These are phyloP conservation scores for Aspergillus indologenus DNA, from an alignment of 495 filamentous ascomycete genomes.

Conservation along the genomic window DNA sequence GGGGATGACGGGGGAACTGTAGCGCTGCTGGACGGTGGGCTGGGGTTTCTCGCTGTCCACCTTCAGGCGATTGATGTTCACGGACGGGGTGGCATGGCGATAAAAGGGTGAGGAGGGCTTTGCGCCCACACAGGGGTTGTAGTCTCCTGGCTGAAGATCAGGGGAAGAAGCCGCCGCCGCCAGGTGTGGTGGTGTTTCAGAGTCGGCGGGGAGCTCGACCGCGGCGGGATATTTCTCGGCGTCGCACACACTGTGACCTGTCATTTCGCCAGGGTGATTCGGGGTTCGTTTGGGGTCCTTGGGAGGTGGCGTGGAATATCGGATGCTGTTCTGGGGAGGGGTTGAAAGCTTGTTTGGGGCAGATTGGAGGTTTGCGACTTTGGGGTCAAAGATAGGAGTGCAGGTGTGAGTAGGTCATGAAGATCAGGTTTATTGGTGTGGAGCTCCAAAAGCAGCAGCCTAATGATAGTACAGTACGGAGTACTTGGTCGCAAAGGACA, in stretches of 20 bases:
- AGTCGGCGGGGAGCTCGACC: background rate
- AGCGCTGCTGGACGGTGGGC: slow-evolving; percentile 22
- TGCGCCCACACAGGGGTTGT: slow-evolving; percentile 41
- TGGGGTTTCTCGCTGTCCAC: slow-evolving; percentile 26
- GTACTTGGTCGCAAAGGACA: background rate
- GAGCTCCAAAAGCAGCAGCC: background rate
- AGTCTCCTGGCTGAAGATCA: slow-evolving; percentile 23
- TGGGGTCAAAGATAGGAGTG: background rate
- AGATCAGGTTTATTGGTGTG: background rate
- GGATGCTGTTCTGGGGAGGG: background rate
- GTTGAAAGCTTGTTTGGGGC: background rate
- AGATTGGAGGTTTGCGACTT: background rate
- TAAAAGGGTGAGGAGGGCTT: slow-evolving; percentile 61
- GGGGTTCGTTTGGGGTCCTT: background rate
- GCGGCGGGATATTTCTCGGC: background rate
- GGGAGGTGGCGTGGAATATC: background rate
- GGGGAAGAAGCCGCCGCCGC: background rate
- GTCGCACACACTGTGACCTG: slow-evolving; percentile 2
- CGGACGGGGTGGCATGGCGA: slow-evolving; percentile 48
- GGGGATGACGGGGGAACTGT: slow-evolving; percentile 12
- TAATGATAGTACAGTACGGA: background rate
- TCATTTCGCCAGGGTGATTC: background rate
- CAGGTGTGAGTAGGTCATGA: background rate
- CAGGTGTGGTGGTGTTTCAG: background rate
- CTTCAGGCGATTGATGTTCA: slow-evolving; percentile 45